phyloP scores from a whole-genome alignment of 2,329 filamentous ascomycete genomes.

The Paraconiothyrium brasiliense region DNA sequence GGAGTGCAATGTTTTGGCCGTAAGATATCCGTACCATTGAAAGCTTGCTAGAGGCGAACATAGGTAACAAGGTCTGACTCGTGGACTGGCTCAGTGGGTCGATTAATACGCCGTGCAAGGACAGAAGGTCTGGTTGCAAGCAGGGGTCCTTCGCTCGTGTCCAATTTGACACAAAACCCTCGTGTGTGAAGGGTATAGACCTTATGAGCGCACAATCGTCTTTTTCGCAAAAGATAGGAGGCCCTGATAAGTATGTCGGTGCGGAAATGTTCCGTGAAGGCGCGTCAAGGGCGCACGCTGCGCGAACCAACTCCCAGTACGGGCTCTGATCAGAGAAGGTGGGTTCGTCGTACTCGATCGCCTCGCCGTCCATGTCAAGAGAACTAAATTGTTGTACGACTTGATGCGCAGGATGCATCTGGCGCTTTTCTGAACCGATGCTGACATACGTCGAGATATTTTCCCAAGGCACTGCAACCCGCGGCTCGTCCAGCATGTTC shows the following conservation, averaged over 20 bases:
- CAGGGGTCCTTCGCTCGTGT: conserved; percentile 57
- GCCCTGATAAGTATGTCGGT: conserved; percentile 49
- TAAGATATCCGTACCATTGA: conserved; percentile 36
- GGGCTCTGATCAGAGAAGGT: conserved; percentile 40
- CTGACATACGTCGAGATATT: conserved; percentile 52
- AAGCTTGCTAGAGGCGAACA: conserved; percentile 62
- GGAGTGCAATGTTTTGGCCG: neutral
- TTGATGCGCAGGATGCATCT: conserved; percentile 36
- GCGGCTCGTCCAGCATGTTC: conserved; percentile 61
- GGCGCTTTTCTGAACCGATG: conserved; percentile 41
- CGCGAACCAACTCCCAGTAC: conserved; percentile 56
- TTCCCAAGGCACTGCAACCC: conserved; percentile 59
- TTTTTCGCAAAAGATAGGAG: conserved; percentile 39
- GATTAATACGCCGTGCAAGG: conserved; percentile 59
- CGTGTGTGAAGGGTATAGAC: conserved; percentile 44
- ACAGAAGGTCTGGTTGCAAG: conserved; percentile 55
- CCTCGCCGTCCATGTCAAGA: conserved; percentile 36
- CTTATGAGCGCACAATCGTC: conserved; percentile 22
- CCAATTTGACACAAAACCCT: conserved; percentile 60
- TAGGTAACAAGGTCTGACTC: conserved; percentile 56
- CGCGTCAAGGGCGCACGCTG: conserved; percentile 53
- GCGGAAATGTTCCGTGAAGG: conserved; percentile 45
- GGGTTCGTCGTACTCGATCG: conserved; percentile 38
- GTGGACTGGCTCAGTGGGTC: conserved; percentile 58
- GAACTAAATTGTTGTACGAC: conserved; percentile 28